phyloP scores from a whole-genome alignment of 2,329 filamentous ascomycete species.

The Acarospora socialis region DNA sequence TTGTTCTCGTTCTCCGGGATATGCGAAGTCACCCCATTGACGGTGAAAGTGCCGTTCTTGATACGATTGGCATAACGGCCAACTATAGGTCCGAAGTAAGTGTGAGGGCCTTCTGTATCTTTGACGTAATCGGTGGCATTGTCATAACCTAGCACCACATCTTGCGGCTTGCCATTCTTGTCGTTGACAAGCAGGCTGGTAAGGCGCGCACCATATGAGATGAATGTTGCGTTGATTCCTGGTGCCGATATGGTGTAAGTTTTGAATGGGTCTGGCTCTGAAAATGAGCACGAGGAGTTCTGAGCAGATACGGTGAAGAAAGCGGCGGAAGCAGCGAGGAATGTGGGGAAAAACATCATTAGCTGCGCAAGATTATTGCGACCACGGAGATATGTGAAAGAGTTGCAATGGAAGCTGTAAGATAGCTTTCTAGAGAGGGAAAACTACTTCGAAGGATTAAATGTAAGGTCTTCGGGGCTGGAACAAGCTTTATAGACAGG shows the following conservation, averaged over 20 bases:
- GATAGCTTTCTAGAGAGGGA: too few species aligned
- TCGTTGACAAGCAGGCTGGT: constrained; percentile 36
- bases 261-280: constrained; percentile 22
- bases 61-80: constrained; percentile 42
- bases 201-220: constrained; percentile 34
- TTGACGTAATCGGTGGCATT: constrained; percentile 29
- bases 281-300: constrained; percentile 1
- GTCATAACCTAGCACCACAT: constrained; percentile 38
- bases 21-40: constrained; percentile 33
- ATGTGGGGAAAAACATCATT: neutral
- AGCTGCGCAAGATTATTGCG: neutral
- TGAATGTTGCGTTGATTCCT: constrained; percentile 34
- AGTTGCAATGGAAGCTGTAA: too few species aligned
- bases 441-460: too few species aligned
- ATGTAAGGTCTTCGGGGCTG: too few species aligned
- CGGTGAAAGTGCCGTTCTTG: constrained; percentile 40
- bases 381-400: neutral
- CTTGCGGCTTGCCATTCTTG: constrained; percentile 33
- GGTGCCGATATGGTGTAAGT: constrained; percentile 31
- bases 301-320: neutral
- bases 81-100: constrained; percentile 33
- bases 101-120: constrained; percentile 33
- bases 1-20: constrained; percentile 37
- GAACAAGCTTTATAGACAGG: too few species aligned
- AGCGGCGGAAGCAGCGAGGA: neutral